These are phyloP conservation scores for Areca catechu DNA, from an alignment of 176 grass and related monocot genomes.

Conservation along the genomic window DNA sequence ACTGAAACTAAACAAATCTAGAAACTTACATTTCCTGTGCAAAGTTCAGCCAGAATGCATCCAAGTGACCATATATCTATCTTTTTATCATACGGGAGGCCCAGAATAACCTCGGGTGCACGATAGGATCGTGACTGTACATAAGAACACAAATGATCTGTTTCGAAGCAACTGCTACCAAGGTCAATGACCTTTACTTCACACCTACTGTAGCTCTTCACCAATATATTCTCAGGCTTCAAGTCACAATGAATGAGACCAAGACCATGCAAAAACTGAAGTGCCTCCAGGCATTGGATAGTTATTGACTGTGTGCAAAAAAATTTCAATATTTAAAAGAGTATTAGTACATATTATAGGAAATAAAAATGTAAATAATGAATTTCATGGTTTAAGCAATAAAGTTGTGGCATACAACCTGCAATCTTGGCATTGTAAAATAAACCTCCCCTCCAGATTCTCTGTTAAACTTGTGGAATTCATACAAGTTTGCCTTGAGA, in stretches of 20 bases:
- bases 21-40: slow-evolving; percentile 90
- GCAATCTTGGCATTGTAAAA: slow-evolving; percentile 96
- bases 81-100: slow-evolving; percentile 94
- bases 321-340: slow-evolving; percentile 10
- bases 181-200: slow-evolving; percentile 99
- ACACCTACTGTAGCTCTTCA: slow-evolving; percentile 98
- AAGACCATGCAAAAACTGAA: slow-evolving; percentile 91
- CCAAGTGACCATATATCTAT: slow-evolving; percentile 99
- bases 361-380: not conserved
- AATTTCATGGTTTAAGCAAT: not conserved
- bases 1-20: too few species aligned
- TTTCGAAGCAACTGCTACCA: slow-evolving; percentile 98
- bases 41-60: slow-evolving; percentile 97
- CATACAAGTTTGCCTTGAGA: slow-evolving; percentile 97
- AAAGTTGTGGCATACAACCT: slow-evolving; percentile 31
- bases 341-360: slow-evolving; percentile 1
- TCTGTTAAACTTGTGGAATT: slow-evolving; percentile 99
- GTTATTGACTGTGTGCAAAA: slow-evolving; percentile 70
- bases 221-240: slow-evolving; percentile 98
- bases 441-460: slow-evolving; percentile 99
- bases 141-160: slow-evolving; percentile 90
- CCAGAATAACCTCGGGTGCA: slow-evolving; percentile 94
- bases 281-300: slow-evolving; percentile 91
- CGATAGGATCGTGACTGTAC: slow-evolving; percentile 95
- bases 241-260: slow-evolving; percentile 98